Conservation (phyloP, 2,329 filamentous ascomycete species). For the Phialophora tarda region DNA sequence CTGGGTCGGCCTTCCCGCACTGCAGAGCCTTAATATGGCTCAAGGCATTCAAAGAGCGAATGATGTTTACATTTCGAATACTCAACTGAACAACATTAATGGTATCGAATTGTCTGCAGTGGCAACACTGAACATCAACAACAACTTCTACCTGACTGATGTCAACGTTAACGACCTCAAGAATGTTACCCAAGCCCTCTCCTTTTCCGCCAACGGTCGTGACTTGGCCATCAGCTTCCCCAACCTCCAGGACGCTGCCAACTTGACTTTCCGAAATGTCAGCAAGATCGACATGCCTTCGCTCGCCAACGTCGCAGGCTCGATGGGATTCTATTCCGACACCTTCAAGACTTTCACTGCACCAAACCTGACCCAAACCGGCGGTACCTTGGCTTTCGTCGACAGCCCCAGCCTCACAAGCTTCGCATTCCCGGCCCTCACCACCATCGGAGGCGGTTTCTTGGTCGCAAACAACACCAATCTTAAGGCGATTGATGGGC, state of each 20-base stretch:
- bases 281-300: constrained; percentile 74
- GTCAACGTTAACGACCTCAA: constrained; percentile 76
- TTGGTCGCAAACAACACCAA: constrained; percentile 89
- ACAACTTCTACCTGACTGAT: constrained; percentile 79
- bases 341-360: constrained; percentile 52
- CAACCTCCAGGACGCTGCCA: constrained; percentile 76
- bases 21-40: constrained; percentile 66
- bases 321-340: constrained; percentile 84
- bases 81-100: constrained; percentile 75
- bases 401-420: constrained; percentile 67
- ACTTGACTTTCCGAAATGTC: constrained; percentile 83
- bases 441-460: constrained; percentile 75
- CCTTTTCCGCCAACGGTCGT: constrained; percentile 79
- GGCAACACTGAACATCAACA: constrained; percentile 78
- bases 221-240: constrained; percentile 75
- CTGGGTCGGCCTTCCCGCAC: constrained; percentile 72
- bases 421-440: constrained; percentile 74
- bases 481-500: constrained; percentile 68
- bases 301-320: constrained; percentile 74
- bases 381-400: constrained; percentile 62
- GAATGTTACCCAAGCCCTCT: constrained; percentile 73
- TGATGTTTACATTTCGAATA: constrained; percentile 80
- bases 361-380: constrained; percentile 53
- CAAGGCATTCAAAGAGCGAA: constrained; percentile 70
- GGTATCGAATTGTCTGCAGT: constrained; percentile 81